Base-by-base conservation (phyloP, 2,329 filamentous ascomycete genomes). In the Trichoderma sp. region DNA sequence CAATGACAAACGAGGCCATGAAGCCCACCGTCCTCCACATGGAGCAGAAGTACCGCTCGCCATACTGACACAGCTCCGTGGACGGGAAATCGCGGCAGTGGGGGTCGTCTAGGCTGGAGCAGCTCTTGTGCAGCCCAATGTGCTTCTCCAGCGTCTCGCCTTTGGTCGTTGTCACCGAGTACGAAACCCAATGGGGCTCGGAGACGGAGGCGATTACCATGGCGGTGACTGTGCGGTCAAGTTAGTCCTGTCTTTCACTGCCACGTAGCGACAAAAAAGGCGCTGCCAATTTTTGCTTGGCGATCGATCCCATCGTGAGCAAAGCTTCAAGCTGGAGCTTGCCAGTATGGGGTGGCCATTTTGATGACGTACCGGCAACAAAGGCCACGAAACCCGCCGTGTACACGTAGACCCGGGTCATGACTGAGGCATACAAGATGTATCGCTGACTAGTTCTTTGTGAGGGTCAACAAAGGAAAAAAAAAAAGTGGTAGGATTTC, bases 11-110 rank as follows among this genome's bases (percentile, higher is more conserved):
- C 67, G 91, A 93, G 84, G 97, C 94, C 74, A 97, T 82, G 82
- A 98, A 98, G 28, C 93, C 94, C 43, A 94, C 90, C 30, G 90
- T 93, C 72, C 93, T 88, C 95, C 95, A 99, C 87, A 97, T 92
- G 76, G 90, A 92, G 85, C 96, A 98, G 83, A 98, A 98, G 77
- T 90, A 89, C 66, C 89, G 87, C 76, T 91, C 88, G 30, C 76
- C 80, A 43, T 77, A 76, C 28, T 79, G 76, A 71, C 82, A 84
- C 28, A 82, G 72, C 36, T 80, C 77, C 23, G 76, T 75, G 23
- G 76, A 75, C 17, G 80, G 81, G 63, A 80, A 82, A 15, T 75
- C 73, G 68, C 85, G 84, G 80, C 92, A 95, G 61, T 83, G 81
- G n/a, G 84, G 82, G 64, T 88, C 85, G 58, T 88, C 88, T 71